Conservation (phyloP, 2,329 filamentous ascomycete genomes). For the Aspergillus thermomutatus region DNA sequence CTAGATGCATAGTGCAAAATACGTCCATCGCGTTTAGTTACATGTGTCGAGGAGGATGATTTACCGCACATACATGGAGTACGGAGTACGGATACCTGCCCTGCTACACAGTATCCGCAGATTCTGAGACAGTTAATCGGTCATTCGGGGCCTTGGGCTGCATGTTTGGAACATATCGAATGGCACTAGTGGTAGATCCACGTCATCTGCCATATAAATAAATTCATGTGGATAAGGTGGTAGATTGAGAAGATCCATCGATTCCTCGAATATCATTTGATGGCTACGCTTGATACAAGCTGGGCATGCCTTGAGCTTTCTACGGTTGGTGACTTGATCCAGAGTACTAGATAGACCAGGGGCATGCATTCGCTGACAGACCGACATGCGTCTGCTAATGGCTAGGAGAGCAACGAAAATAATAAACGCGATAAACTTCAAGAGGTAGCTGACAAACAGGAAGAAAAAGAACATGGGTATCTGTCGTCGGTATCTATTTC, state of each 20-base stretch:
- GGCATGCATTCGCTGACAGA: no score
- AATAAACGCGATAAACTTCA: background rate
- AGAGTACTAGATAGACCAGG: background rate
- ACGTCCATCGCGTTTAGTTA: background rate
- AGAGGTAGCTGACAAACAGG: background rate
- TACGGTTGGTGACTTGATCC: background rate
- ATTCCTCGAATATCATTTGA: background rate
- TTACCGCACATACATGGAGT: background rate
- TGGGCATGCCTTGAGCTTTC: background rate
- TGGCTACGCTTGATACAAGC: background rate
- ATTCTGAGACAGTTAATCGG: background rate
- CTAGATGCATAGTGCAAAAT: background rate
- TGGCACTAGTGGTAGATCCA: background rate
- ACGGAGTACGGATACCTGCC: no score
- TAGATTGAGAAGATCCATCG: background rate
- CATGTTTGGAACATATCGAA: background rate
- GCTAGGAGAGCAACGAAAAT: background rate
- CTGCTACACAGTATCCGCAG: background rate
- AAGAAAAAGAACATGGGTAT: background rate
- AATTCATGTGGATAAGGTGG: background rate
- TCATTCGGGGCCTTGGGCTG: background rate
- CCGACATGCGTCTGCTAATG: background rate
- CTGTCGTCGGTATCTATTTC: background rate
- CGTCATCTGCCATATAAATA: background rate
- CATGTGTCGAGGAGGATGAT: background rate